phyloP scores from a whole-genome alignment of 2,329 filamentous ascomycete genomes.

The Botrytis byssoidea region DNA sequence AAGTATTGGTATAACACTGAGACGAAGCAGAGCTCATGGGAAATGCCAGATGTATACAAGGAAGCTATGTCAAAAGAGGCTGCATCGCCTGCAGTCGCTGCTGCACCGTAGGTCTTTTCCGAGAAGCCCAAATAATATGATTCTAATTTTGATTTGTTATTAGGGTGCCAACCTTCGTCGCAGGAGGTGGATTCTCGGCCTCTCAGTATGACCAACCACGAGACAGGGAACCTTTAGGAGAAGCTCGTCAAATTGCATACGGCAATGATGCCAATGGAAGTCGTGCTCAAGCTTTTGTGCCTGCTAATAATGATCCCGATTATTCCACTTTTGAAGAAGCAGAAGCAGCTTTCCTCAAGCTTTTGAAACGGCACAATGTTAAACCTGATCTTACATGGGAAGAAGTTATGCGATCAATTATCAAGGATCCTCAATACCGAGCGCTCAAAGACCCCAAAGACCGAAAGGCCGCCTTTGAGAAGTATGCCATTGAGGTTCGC shows the following conservation, averaged over 20 bases:
- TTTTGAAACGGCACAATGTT: constrained; percentile 80
- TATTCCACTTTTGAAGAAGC: constrained; percentile 82
- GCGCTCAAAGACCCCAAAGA: constrained; percentile 91
- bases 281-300: constrained; percentile 58
- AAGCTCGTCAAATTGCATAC: constrained; percentile 58
- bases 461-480: constrained; percentile 87
- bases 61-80: constrained; percentile 63
- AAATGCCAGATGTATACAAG: constrained; percentile 83
- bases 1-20: constrained; percentile 96
- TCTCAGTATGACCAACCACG: constrained; percentile 38
- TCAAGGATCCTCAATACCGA: constrained; percentile 89
- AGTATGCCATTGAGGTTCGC: constrained; percentile 87
- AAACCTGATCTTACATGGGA: constrained; percentile 93
- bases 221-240: constrained; percentile 46
- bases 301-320: constrained; percentile 69
- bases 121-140: background rate
- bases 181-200: constrained; percentile 42
- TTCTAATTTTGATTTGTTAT: constrained; percentile 24
- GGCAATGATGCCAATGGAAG: constrained; percentile 50
- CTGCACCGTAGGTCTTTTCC: constrained; percentile 45
- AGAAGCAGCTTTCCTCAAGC: constrained; percentile 87
- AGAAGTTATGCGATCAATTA: constrained; percentile 78
- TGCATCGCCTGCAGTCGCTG: constrained; percentile 42
- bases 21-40: constrained; percentile 90
- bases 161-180: constrained; percentile 44